These are phyloP conservation scores for Pseudophaeomoniella oleicola DNA, from an alignment of 2,329 filamentous ascomycete genomes.

Conservation along the genomic window DNA sequence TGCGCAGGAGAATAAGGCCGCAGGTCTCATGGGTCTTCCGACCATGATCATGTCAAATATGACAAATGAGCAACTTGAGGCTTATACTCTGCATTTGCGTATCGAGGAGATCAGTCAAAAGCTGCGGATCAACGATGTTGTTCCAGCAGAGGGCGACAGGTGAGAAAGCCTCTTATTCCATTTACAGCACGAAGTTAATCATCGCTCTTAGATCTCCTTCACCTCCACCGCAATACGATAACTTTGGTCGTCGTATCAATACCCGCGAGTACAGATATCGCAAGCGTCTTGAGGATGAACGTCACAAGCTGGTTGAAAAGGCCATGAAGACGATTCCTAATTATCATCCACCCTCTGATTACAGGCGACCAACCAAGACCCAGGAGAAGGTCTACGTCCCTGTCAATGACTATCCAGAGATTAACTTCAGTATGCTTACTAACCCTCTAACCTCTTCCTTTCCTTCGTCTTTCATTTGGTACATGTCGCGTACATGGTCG, in stretches of 20 bases:
- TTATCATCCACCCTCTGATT: conserved; percentile 97
- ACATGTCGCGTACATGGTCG: conserved; percentile 18
- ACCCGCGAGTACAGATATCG: conserved; percentile 97
- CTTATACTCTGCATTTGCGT: conserved; percentile 87
- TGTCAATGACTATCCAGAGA: conserved; percentile 99
- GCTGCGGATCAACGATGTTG: conserved; percentile 96
- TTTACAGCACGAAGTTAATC: no score
- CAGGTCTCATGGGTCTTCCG: conserved; percentile 90
- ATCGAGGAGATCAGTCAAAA: conserved; percentile 99
- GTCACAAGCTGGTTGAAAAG: conserved; percentile 96
- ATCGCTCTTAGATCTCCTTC: conserved; percentile 79
- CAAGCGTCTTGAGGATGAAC: conserved; percentile 95
- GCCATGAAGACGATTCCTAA: conserved; percentile 99
- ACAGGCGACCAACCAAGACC: conserved; percentile 97
- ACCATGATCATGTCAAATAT: conserved; percentile 95
- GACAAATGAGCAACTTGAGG: conserved; percentile 96
- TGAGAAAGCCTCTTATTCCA: conserved; percentile 40
- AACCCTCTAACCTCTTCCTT: conserved; percentile 70
- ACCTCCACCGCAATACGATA: conserved; percentile 93
- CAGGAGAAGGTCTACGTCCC: conserved; percentile 99
- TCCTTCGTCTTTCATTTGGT: conserved; percentile 32
- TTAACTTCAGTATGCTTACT: conserved; percentile 99
- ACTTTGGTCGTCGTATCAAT: conserved; percentile 98
- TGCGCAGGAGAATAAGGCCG: conserved; percentile 94
- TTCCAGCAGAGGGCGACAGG: conserved; percentile 91